Evolutionary conservation across 2,329 filamentous ascomycete genomes (phyloP).

Genomic region (Trichoderma sp.): DNA sequence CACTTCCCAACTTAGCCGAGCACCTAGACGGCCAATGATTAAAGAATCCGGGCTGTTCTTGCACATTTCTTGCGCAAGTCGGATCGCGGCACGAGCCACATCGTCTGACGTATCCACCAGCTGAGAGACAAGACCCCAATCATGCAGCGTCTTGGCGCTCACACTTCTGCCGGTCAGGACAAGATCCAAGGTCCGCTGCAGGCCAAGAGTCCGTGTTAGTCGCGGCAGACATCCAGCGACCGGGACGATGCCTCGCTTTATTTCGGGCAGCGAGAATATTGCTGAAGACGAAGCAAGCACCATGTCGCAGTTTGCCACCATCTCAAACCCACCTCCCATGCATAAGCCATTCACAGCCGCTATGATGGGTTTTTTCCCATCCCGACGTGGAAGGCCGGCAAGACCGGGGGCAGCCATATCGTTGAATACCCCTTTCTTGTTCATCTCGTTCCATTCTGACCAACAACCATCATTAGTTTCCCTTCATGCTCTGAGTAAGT

Average conservation of each 20-base stretch:
- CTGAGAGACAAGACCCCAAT: slow-evolving; percentile 28
- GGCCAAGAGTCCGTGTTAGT: slow-evolving; percentile 44
- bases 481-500: background rate
- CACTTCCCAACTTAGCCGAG: background rate
- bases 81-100: slow-evolving; percentile 37
- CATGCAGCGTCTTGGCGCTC: slow-evolving; percentile 38
- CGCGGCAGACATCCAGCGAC: slow-evolving; percentile 52
- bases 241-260: slow-evolving; percentile 53
- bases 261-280: slow-evolving; percentile 53
- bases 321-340: slow-evolving; percentile 57
- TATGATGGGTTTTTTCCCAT: slow-evolving; percentile 60
- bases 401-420: slow-evolving; percentile 40
- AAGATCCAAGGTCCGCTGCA: slow-evolving; percentile 50
- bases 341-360: slow-evolving; percentile 59
- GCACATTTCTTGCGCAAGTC: slow-evolving; percentile 36
- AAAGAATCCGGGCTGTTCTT: slow-evolving; percentile 24
- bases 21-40: background rate
- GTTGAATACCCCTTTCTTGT: slow-evolving; percentile 12
- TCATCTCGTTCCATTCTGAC: slow-evolving; percentile 24
- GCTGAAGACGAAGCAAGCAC: slow-evolving; percentile 52
- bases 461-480: slow-evolving; percentile 37
- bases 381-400: slow-evolving; percentile 50
- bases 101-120: slow-evolving; percentile 19
- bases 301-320: slow-evolving; percentile 50
- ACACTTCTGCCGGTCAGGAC: slow-evolving; percentile 47